These are phyloP conservation scores for Wallemia mellicola DNA, from an alignment of 1,284 basidiomycete genomes.

Conservation along the genomic window DNA sequence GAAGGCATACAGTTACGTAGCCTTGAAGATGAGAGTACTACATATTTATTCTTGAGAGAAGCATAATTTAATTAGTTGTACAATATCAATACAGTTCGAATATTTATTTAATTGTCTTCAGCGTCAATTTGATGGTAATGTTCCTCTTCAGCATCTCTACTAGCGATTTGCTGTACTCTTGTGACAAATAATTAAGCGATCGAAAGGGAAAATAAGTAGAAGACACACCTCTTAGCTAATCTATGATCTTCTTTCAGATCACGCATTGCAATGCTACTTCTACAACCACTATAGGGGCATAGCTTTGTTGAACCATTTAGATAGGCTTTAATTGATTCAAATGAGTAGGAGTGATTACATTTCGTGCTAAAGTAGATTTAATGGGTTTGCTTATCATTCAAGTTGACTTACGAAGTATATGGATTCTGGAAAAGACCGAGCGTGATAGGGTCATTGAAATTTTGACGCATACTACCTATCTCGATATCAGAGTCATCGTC, in stretches of 20 bases:
- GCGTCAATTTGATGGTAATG: background rate
- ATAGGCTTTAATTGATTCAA: constrained; percentile 26
- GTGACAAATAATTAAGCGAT: background rate
- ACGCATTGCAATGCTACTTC: background rate
- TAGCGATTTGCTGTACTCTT: background rate
- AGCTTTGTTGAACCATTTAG: constrained; percentile 12
- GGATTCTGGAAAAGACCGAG: constrained; percentile 33
- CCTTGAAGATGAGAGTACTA: background rate
- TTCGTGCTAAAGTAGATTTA: constrained; percentile 22
- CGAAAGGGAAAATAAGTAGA: background rate
- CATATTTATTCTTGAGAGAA: background rate
- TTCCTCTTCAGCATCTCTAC: background rate
- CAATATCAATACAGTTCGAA: background rate
- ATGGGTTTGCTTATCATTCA: background rate
- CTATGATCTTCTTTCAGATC: background rate
- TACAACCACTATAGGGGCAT: constrained; percentile 8
- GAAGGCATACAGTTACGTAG: background rate
- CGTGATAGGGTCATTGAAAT: constrained; percentile 47
- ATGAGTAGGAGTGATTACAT: constrained; percentile 43
- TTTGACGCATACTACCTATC: constrained; percentile 47
- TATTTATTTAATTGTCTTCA: background rate
- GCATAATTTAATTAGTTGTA: background rate
- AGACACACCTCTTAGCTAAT: background rate
- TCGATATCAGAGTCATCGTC: constrained; percentile 43
- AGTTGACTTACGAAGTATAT: constrained; percentile 31